Evolutionary conservation across 1,284 basidiomycete genomes (phyloP).

Genomic region (Athelia sp.): DNA sequence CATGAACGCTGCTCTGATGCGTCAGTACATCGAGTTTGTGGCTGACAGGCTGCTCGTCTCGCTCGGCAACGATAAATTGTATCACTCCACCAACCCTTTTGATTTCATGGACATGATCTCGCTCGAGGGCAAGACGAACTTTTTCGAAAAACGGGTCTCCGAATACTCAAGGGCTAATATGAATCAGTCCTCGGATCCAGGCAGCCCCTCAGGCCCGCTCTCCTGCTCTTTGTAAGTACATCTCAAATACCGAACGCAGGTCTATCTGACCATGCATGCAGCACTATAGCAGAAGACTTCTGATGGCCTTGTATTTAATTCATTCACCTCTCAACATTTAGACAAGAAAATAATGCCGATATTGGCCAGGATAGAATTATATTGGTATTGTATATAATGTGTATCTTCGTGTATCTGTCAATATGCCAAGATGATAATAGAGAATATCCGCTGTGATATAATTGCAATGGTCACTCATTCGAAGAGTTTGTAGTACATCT

Average conservation of each 20-base stretch:
- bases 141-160: slow-evolving; percentile 60
- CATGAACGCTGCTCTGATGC: slow-evolving; percentile 59
- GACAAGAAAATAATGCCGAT: background rate
- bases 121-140: slow-evolving; percentile 55
- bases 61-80: slow-evolving; percentile 66
- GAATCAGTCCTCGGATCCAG: slow-evolving; percentile 26
- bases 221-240: slow-evolving; percentile 28
- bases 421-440: no score
- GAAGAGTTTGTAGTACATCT: background rate
- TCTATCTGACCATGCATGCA: slow-evolving; percentile 8
- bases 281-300: slow-evolving; percentile 35
- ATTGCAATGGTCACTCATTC: background rate
- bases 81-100: slow-evolving; percentile 57
- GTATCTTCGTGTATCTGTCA: no score
- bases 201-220: slow-evolving; percentile 14
- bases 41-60: slow-evolving; percentile 69
- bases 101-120: slow-evolving; percentile 77
- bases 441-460: no score
- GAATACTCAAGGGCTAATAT: slow-evolving; percentile 72
- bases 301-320: slow-evolving; percentile 11
- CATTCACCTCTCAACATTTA: background rate
- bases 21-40: slow-evolving; percentile 75
- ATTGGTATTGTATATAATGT: no score
- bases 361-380: no score
- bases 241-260: no score